Base-by-base conservation (phyloP, 2,329 filamentous ascomycete species). In the Eutypella sp. region DNA sequence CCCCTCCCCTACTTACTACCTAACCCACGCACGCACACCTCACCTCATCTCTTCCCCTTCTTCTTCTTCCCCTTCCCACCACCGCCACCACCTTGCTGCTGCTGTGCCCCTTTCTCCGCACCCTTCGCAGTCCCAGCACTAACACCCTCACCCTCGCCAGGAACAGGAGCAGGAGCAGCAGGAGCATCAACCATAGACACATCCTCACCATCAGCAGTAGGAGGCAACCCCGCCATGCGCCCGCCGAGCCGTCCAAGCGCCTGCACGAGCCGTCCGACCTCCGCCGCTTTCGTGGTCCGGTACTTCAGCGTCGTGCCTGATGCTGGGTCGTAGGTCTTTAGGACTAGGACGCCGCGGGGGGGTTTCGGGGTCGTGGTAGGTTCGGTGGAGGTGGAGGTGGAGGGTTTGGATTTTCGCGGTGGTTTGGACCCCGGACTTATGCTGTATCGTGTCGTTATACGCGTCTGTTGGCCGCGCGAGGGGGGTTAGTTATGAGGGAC, bases 371-470 rank as follows among this genome's bases (percentile, higher is more conserved):
- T 45, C 31, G 57, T 20, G 13, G 55, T 15, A 3, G 51, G 51
- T 22, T 2, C 53, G 22, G 55, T 47, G 13, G 52, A 47, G 37
- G 52, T 56, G 36, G 60, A 55, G 54, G 51, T 44, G 34, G 62
- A 39, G 39, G 55, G 52, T 10, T 43, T 38, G 37, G 49, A 46
- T 33, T 40, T 45, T 48, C 31, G 20, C 55, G 56, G 33, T 67
- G 63, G 34, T 75, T 72, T 39, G 19, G 36, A 20, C 9, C 19
- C 9, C 27, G 74, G n/a, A n/a, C n/a, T 71, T 64, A 92, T 82
- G 64, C 82, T 85, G 81, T 97, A 99, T 75, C 87, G 90, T 53
- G 91, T 96, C 56, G 89, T 95, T 71, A 97, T 89, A 61, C 84
- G 81, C 40, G 92, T 91, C 91, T 96, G 60, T 19, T 20, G n/a